Percentiles rank a stretch among this genome's conserved stretches.
Evolutionary conservation across 495 filamentous ascomycete species (phyloP).

Genomic region (Lentithecium fluviatile): DNA sequence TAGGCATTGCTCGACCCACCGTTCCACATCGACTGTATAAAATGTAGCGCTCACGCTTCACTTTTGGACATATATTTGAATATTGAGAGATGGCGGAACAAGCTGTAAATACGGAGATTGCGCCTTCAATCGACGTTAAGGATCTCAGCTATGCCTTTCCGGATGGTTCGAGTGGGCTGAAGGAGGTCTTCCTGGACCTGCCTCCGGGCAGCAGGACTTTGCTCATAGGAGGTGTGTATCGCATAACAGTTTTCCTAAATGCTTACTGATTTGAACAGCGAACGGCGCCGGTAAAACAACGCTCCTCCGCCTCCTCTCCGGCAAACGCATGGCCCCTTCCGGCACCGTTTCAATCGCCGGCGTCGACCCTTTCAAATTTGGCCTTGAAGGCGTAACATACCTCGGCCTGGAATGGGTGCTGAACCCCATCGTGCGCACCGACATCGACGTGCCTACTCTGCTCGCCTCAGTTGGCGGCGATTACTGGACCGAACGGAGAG

Average conservation of each 20-base stretch:
- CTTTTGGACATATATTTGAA: not conserved
- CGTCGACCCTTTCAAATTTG: slow-evolving; percentile 85
- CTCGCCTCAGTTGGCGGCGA: slow-evolving; percentile 84
- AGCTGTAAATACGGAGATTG: slow-evolving; percentile 9
- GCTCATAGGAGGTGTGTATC: slow-evolving; percentile 74
- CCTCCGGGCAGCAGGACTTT: slow-evolving; percentile 83
- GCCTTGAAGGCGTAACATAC: slow-evolving; percentile 90
- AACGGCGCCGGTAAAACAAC: slow-evolving; percentile 99
- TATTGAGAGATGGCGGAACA: slow-evolving; percentile 21
- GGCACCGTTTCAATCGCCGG: slow-evolving; percentile 71
- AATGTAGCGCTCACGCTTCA: slow-evolving; percentile 17
- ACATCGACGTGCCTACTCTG: slow-evolving; percentile 86
- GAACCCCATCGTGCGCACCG: slow-evolving; percentile 92
- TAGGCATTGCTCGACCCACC: not conserved
- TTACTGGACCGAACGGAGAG: slow-evolving; percentile 72
- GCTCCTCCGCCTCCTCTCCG: slow-evolving; percentile 83
- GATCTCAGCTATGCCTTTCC: slow-evolving; percentile 87
- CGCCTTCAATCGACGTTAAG: slow-evolving; percentile 64
- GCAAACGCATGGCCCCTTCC: slow-evolving; percentile 83
- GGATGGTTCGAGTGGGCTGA: slow-evolving; percentile 71
- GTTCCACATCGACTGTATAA: slow-evolving; percentile 6
- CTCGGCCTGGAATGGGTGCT: slow-evolving; percentile 97
- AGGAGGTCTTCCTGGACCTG: slow-evolving; percentile 67
- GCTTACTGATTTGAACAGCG: slow-evolving; percentile 49
- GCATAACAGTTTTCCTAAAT: not conserved